These are phyloP conservation scores for Ceratocystis alfenasii DNA, from an alignment of 2,329 filamentous ascomycete genomes.

Conservation along the genomic window DNA sequence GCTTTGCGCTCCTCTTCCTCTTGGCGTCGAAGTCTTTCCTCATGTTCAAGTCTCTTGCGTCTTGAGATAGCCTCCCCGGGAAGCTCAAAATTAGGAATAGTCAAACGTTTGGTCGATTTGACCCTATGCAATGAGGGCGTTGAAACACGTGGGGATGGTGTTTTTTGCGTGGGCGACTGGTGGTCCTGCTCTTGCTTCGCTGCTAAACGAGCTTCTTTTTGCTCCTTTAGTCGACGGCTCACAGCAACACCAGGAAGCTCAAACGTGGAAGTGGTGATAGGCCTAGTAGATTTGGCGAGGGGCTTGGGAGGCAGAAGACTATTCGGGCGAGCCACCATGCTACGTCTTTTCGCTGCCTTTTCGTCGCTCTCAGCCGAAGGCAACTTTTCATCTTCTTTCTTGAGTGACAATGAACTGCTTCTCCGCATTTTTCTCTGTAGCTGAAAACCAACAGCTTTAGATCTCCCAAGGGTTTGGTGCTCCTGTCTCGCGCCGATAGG, in stretches of 20 bases:
- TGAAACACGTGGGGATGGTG: slow-evolving; percentile 28
- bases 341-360: slow-evolving; percentile 26
- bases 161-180: slow-evolving; percentile 29
- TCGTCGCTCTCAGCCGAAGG: slow-evolving; percentile 24
- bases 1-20: slow-evolving; percentile 49
- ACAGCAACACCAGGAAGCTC: slow-evolving; percentile 53
- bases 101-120: slow-evolving; percentile 41
- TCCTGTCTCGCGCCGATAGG: slow-evolving; percentile 22
- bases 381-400: slow-evolving; percentile 25
- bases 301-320: slow-evolving; percentile 38
- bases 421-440: slow-evolving; percentile 34
- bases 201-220: slow-evolving; percentile 42
- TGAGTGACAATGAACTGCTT: slow-evolving; percentile 33
- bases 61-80: slow-evolving; percentile 50
- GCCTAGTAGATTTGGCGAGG: slow-evolving; percentile 41
- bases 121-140: slow-evolving; percentile 29
- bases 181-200: slow-evolving; percentile 24
- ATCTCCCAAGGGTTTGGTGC: slow-evolving; percentile 31
- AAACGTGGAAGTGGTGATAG: slow-evolving; percentile 44
- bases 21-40: slow-evolving; percentile 43
- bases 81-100: slow-evolving; percentile 48
- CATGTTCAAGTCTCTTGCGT: slow-evolving; percentile 43
- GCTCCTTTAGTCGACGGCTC: slow-evolving; percentile 45
- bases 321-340: slow-evolving; percentile 29
- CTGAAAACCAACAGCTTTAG: slow-evolving; percentile 31